Base-by-base conservation (phyloP, 2,329 filamentous ascomycete genomes). In the Sordariomycetes sp. region DNA sequence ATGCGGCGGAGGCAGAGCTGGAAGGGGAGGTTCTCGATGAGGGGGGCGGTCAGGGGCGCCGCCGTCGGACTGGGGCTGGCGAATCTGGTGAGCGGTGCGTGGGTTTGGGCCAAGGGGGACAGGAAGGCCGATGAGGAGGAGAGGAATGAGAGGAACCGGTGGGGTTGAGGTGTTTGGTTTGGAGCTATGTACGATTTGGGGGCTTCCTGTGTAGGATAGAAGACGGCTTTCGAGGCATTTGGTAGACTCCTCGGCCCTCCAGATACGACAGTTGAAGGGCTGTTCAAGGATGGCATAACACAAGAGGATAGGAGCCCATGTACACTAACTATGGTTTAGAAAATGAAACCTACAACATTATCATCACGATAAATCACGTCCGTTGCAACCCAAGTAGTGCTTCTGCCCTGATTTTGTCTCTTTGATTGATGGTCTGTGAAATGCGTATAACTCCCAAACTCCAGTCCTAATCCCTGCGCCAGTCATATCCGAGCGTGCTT, bases 91-190 rank as follows among this genome's bases (percentile, higher is more conserved):
- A 79, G 78, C 0, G 79, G 77, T 2, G 75, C 75, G 2, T 80
- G 75, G 70, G 77, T 76, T 2, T 84, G 83, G 59, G 71, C 74
- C 16, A 76, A 68, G 12, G 80, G 79, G 0, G 74, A 82, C 62
- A 74, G 79, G 48, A 71, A 75, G 61, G 70, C 65, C 58, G 81
- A 84, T 65, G 75, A 75, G 58, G 68, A 70, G 63, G 76, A 75
- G 63, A 71, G 81, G 59, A 65, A 66, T 60, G 72, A 76, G 55
- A 72, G 79, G 58, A 79, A 81, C 53, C 70, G 79, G 35, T 84
- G 81, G 81, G 77, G 70, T n/a, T 57, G 22, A 53, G 8, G 20
- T 6, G 46, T 50, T 50, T 50, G 46, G n/a, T 12, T 50, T 4
- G 22, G 43, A 22, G n/a, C 8, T 50, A 6, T 50, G 46, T 50